Percentiles rank a stretch among this genome's conserved stretches.
Evolutionary conservation across 352 stramenopile genomes (phyloP).

Genomic region (Peronospora tabacina): DNA sequence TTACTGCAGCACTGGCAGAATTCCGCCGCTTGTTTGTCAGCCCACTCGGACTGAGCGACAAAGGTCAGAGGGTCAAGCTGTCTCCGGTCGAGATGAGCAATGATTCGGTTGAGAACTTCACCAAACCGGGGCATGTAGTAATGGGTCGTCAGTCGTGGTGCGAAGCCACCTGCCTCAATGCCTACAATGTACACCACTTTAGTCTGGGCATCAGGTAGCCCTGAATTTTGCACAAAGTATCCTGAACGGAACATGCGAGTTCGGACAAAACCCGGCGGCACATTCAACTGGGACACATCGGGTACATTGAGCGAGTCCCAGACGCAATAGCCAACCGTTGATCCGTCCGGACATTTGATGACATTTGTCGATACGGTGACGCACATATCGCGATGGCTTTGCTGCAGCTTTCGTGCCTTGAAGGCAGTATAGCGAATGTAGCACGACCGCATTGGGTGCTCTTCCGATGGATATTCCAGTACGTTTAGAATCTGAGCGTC

Average conservation of each 20-base stretch:
- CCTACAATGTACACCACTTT: slow-evolving; percentile 37
- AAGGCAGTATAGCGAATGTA: slow-evolving; percentile 45
- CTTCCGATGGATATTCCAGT: slow-evolving; percentile 28
- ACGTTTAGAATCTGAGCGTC: slow-evolving; percentile 33
- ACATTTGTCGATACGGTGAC: slow-evolving; percentile 38
- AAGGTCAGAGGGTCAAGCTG: slow-evolving; percentile 31
- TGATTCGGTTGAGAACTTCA: slow-evolving; percentile 31
- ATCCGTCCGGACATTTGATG: slow-evolving; percentile 28
- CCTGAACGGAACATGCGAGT: slow-evolving; percentile 39
- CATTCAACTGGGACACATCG: slow-evolving; percentile 28
- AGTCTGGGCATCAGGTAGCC: slow-evolving; percentile 19
- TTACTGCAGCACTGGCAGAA: slow-evolving; percentile 40
- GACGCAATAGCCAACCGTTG: slow-evolving; percentile 41
- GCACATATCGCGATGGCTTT: slow-evolving; percentile 38
- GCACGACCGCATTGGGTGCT: slow-evolving; percentile 27
- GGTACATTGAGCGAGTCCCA: slow-evolving; percentile 41
- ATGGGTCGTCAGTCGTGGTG: slow-evolving; percentile 25
- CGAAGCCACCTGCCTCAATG: slow-evolving; percentile 34
- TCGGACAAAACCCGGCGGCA: slow-evolving; percentile 29
- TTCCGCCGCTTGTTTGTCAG: slow-evolving; percentile 24
- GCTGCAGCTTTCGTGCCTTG: slow-evolving; percentile 26
- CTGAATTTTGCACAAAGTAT: slow-evolving; percentile 35
- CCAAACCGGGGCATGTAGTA: slow-evolving; percentile 38
- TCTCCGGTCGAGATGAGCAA: slow-evolving; percentile 22
- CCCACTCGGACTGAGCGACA: slow-evolving; percentile 26